These are phyloP conservation scores for Silene vulgaris DNA, from an alignment of 179 eudicot genomes.

Conservation along the genomic window DNA sequence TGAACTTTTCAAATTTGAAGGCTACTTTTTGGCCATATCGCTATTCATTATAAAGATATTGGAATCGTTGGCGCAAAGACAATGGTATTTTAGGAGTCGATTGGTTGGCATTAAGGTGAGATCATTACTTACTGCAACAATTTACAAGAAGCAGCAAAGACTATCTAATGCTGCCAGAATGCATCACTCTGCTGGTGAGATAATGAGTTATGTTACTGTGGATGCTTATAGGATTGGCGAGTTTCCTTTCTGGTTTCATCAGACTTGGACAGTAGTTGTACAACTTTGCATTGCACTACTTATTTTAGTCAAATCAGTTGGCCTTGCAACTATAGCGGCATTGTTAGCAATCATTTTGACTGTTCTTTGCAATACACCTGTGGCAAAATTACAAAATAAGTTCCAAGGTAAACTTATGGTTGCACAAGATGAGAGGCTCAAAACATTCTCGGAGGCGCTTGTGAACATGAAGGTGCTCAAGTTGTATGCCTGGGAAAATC, in stretches of 20 bases:
- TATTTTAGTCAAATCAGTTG: conserved; percentile 30
- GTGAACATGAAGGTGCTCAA: conserved; percentile 75
- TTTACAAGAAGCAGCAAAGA: conserved; percentile 34
- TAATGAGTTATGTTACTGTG: conserved; percentile 40
- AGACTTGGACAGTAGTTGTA: conserved; percentile 33
- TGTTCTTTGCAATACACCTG: conserved; percentile 35
- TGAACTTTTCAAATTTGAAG: conserved; percentile 31
- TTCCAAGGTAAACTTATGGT: conserved; percentile 62
- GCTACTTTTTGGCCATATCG: conserved; percentile 28
- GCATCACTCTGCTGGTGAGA: conserved; percentile 38
- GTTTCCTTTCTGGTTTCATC: conserved; percentile 43
- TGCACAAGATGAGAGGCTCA: conserved; percentile 66
- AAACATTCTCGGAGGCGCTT: conserved; percentile 59
- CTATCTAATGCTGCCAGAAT: conserved; percentile 31
- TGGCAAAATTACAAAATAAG: conserved; percentile 60
- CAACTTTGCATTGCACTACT: conserved; percentile 38
- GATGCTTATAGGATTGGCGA: conserved; percentile 47
- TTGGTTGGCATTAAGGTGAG: conserved; percentile 36
- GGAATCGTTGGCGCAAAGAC: conserved; percentile 42
- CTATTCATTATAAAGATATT: conserved; percentile 34
- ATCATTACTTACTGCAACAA: conserved; percentile 35
- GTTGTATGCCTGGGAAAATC: conserved; percentile 74
- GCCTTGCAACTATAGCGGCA: conserved; percentile 35
- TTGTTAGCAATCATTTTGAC: conserved; percentile 28
- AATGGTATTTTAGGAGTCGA: conserved; percentile 39